Base-by-base conservation (phyloP, 2,329 filamentous ascomycete species). In the Microthyrium microscopicum region DNA sequence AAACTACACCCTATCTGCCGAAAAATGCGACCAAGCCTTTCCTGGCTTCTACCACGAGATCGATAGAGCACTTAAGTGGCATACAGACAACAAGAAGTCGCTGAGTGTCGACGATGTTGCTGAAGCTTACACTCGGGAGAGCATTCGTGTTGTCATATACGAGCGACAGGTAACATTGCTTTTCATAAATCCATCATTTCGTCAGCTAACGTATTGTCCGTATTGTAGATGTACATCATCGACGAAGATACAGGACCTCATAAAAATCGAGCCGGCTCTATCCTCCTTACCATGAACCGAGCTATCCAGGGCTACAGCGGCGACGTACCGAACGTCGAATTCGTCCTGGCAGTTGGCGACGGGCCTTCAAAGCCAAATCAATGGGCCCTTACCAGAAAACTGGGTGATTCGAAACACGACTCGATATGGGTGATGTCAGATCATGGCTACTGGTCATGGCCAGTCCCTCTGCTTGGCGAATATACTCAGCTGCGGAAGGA, bases 211-310 rank as follows among this genome's bases (percentile, higher is more conserved):
- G 4, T 3, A 17, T 16, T n/a, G n/a, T n/a, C n/a, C n/a, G n/a
- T n/a, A n/a, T n/a, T n/a, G n/a, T n/a, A 57, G 47, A 41, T 55
- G 16, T 54, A 52, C 31, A 44, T 56, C 20, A 39, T 54, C 4
- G 45, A 50, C 5, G 39, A 43, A 4, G 46, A 40, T 7, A 38
- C 38, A 16, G 42, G 41, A n/a, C 44, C 41, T 18, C 35, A 44
- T 25, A 33, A 42, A n/a, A 42, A 44, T 9, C 51, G 52, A 13
- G 42, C 44, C 5, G 44, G 49, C 11, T 63, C 66, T n/a, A 58
- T 61, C 7, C 56, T 72, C 1, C 59, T 67, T 45, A 62, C 67
- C 40, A 56, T 73, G 40, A 52, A 70, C 44, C 59, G 62, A 38
- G 65, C 66, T 4, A 46, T 71, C 9, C 42, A 62, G 20, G 64